Base-by-base conservation (phyloP, 108 stramenopile genomes). In the Fistulifera solaris region DNA sequence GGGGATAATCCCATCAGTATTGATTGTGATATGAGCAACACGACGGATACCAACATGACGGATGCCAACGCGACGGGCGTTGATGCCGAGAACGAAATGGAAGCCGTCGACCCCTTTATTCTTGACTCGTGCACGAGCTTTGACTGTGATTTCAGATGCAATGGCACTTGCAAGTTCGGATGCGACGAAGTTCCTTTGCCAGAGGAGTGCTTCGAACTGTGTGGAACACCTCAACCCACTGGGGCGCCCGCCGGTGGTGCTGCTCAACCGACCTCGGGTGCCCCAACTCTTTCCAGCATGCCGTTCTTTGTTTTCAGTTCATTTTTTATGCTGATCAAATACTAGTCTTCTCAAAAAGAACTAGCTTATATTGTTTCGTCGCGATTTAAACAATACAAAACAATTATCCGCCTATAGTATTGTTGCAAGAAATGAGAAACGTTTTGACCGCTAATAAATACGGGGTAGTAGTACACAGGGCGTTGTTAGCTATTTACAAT, bases 131-230 rank as follows among this genome's bases (percentile, higher is more conserved):
- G 56, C 43, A 24, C 43, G 2, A 40, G 12, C 21, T 27, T 57
- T 21, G 56, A 57, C 23, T 57, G 56, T 25, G 43, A 26, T 7
- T 42, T 42, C 15, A 35, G 43, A 11, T 57, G 56, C 56, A 57
- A 57, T 22, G 56, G 56, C 1, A 57, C 56, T 24, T 57, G 56
- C 56, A 40, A 44, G 13, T 57, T 57, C 25, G 22, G 42, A 8
- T 57, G 56, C 56, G 44, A 45, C 44, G 19, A 57, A 35, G 35
- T 35, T 38, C 27, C 53, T 5, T 38, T 18, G 42, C 42, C 42
- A 45, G 39, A 40, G 44, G 19, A 45, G 21, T 45, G 44, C 11
- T 45, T 8, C 11, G 16, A 11, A 5, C 19, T 19, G 4, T 17
- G 44, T 21, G 44, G 44, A 45, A 21, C 44, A 8, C 19, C 19